phyloP scores from a whole-genome alignment of 257 asterid species.

The Penstemon barbatus region DNA sequence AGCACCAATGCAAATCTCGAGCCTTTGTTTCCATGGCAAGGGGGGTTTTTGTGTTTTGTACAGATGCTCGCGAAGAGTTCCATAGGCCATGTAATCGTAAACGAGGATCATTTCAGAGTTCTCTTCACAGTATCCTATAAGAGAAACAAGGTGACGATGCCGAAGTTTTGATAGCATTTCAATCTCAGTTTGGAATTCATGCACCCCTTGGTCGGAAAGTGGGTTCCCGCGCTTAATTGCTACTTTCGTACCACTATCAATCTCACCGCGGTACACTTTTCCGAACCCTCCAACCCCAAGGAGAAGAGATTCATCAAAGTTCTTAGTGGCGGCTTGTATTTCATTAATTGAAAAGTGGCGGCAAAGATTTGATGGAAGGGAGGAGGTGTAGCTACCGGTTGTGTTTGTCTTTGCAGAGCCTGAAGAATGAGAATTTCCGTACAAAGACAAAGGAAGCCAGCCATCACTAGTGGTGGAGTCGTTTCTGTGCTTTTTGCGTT shows the following conservation, averaged over 20 bases:
- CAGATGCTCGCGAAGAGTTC: conserved; percentile 85
- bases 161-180: conserved; percentile 96
- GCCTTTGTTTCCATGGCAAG: conserved; percentile 89
- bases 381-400: conserved; percentile 77
- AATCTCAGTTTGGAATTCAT: conserved; percentile 89
- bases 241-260: conserved; percentile 82
- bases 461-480: conserved; percentile 72
- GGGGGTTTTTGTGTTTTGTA: conserved; percentile 90
- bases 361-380: conserved; percentile 83
- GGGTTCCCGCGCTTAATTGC: conserved; percentile 97
- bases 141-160: conserved; percentile 84
- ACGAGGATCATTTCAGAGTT: conserved; percentile 91
- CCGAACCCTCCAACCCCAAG: conserved; percentile 95
- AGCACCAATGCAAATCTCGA: conserved; percentile 84
- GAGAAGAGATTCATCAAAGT: conserved; percentile 74
- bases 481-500: conserved; percentile 44
- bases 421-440: conserved; percentile 80
- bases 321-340: conserved; percentile 76
- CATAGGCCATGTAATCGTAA: conserved; percentile 85
- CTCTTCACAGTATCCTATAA: conserved; percentile 88
- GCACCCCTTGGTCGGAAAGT: conserved; percentile 80
- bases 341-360: conserved; percentile 89
- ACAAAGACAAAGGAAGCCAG: conserved; percentile 86
- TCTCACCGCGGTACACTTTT: conserved; percentile 78
- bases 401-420: conserved; percentile 77